Evolutionary conservation across 352 stramenopile genomes (phyloP).

Genomic region (Globisporangium rhizosaccharum): DNA sequence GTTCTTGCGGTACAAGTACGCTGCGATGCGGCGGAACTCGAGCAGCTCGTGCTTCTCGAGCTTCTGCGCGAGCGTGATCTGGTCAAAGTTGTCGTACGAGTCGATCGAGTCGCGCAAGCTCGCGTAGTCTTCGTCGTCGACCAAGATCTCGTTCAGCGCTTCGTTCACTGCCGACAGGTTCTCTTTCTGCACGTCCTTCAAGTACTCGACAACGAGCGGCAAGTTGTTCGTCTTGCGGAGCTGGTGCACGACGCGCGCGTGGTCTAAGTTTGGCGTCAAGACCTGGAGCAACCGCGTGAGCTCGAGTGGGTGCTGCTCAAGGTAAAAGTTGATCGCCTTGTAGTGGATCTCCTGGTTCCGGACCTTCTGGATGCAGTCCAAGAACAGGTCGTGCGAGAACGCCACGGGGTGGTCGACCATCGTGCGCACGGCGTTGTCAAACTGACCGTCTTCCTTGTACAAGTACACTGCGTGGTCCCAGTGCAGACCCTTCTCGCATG

Average conservation of each 20-base stretch:
- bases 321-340: constrained; percentile 99
- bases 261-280: constrained; percentile 97
- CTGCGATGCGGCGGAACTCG: constrained; percentile 99
- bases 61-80: constrained; percentile 97
- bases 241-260: constrained; percentile 98
- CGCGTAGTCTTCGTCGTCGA: constrained; percentile 98
- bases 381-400: constrained; percentile 98
- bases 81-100: constrained; percentile 99
- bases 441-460: constrained; percentile 99
- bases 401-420: constrained; percentile 98
- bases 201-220: constrained; percentile 95
- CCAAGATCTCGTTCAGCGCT: constrained; percentile 95
- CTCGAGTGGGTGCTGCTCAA: constrained; percentile 96
- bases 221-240: constrained; percentile 96
- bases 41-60: constrained; percentile 99
- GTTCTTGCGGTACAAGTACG: constrained; percentile 99
- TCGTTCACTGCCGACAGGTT: constrained; percentile 99
- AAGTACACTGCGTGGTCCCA: constrained; percentile 98
- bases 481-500: constrained; percentile 97
- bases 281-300: constrained; percentile 97
- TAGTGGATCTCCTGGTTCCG: constrained; percentile 99
- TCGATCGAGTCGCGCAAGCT: constrained; percentile 96
- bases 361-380: constrained; percentile 99
- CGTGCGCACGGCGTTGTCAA: constrained; percentile 97
- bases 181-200: constrained; percentile 98